phyloP scores from a whole-genome alignment of 345 rosid species.

The Noccaea bulbosa region DNA sequence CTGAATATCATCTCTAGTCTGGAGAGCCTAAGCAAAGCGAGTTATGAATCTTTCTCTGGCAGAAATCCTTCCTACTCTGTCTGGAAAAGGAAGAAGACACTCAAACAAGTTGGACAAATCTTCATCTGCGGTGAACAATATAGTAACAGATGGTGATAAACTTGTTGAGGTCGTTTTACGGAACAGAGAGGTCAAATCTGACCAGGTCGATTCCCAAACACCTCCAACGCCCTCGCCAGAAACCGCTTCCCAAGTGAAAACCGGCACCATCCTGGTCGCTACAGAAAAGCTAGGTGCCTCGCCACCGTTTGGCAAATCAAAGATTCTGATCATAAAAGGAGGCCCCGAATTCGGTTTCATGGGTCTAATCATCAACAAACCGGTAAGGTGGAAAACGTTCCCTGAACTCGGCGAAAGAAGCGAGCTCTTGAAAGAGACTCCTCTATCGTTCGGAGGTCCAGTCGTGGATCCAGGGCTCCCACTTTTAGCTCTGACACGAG shows the following conservation, averaged over 20 bases:
- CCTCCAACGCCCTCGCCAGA: conserved; percentile 37
- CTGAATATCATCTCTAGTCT: not conserved
- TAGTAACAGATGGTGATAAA: conserved; percentile 47
- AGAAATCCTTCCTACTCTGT: conserved; percentile 56
- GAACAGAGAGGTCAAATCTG: conserved; percentile 44
- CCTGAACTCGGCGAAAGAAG: conserved; percentile 55
- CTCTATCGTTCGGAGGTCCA: conserved; percentile 79
- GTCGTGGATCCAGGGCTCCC: conserved; percentile 62
- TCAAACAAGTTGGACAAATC: conserved; percentile 38
- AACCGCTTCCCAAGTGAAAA: conserved; percentile 47
- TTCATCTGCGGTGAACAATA: conserved; percentile 31
- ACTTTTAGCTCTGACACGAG: conserved; percentile 64
- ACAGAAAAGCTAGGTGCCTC: conserved; percentile 57
- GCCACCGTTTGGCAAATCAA: conserved; percentile 69
- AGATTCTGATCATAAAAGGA: conserved; percentile 67
- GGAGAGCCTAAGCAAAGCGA: conserved; percentile 24
- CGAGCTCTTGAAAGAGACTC: conserved; percentile 67
- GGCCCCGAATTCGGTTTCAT: conserved; percentile 57
- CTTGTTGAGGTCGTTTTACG: conserved; percentile 59
- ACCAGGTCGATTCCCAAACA: conserved; percentile 33
- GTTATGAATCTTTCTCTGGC: conserved; percentile 29
- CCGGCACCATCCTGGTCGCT: conserved; percentile 71
- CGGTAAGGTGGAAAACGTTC: conserved; percentile 68
- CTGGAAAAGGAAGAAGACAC: conserved; percentile 47
- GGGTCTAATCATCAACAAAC: conserved; percentile 85